Percentiles rank a stretch among this genome's conserved stretches.
phyloP scores from a whole-genome alignment of 331 rosid species.

The Quercus tomentella region DNA sequence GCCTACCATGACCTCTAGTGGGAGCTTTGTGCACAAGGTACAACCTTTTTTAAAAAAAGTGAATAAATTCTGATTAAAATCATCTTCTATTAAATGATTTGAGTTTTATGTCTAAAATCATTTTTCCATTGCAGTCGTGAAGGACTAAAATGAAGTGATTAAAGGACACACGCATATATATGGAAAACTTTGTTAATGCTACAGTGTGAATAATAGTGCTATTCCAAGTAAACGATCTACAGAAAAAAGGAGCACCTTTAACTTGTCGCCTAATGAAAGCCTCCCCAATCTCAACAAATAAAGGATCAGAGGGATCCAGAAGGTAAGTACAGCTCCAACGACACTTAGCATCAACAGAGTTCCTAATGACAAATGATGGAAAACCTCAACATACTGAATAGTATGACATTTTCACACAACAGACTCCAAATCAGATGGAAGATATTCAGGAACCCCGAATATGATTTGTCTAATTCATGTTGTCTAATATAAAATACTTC shows the following conservation, averaged over 20 bases:
- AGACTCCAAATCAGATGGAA: constrained; percentile 1
- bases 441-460: not conserved
- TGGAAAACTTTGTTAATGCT: not conserved
- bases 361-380: constrained; percentile 43
- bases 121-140: not conserved
- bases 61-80: too few species aligned
- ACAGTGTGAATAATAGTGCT: not conserved
- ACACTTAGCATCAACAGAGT: constrained; percentile 68
- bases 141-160: not conserved
- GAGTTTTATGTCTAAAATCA: not conserved
- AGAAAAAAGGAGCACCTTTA: constrained; percentile 48
- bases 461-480: not conserved
- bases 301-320: constrained; percentile 92
- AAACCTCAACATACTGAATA: constrained; percentile 22
- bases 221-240: not conserved
- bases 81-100: too few species aligned
- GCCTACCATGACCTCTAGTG: too few species aligned
- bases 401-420: not conserved
- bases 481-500: not conserved
- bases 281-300: constrained; percentile 80
- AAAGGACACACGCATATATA: not conserved
- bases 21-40: too few species aligned
- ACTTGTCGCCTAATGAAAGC: constrained; percentile 76
- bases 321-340: constrained; percentile 95
- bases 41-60: too few species aligned